Base-by-base conservation (phyloP, 306 rosid species). In the Cucumis melo region DNA sequence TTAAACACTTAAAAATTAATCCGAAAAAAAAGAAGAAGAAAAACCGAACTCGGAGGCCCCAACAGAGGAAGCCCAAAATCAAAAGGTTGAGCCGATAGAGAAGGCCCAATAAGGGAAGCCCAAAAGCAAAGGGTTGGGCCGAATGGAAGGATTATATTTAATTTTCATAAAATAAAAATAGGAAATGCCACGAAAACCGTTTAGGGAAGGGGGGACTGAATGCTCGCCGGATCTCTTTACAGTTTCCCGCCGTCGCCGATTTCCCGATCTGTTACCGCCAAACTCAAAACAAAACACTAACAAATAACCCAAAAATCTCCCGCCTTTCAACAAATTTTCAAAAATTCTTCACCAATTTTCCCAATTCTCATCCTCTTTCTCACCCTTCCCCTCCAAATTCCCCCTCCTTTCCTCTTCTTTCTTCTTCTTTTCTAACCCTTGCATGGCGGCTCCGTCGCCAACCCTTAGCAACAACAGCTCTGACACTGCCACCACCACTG, bases 371-470 rank as follows among this genome's bases (percentile, higher is more conserved):
- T 14, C 24, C 76, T 24, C 59, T 7, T 48, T 15, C 58, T 16
- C 6, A 4, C 75, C 23, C 12, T 66, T 66, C 73, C 54, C 24
- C 54, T 23, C 15, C 24, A 6, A 20, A 41, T 39, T 44, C 16
- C 36, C n/a, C 76, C 44, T 50, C 23, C 60, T 29, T 72, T 72
- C 60, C 5, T 15, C 12, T 70, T 15, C 32, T 44, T 70, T 70
- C 53, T 46, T 46, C 51, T 46, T 46, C 53, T 46, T 46, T 17
- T 46, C 53, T 46, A 46, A 46, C 53, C 15, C 57, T 16, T 51
- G 62, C 67, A 83, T 84, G 89, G 89, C 87, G 59, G 85, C 86
- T 23, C 79, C 88, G 7, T 78, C 88, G 29, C 84, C 84, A 17
- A 82, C 87, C 62, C 78, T 66, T 51, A 65, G 63, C 77, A 73